Base-by-base conservation (phyloP, 305 asterid species). In the Fraxinus paxiana region DNA sequence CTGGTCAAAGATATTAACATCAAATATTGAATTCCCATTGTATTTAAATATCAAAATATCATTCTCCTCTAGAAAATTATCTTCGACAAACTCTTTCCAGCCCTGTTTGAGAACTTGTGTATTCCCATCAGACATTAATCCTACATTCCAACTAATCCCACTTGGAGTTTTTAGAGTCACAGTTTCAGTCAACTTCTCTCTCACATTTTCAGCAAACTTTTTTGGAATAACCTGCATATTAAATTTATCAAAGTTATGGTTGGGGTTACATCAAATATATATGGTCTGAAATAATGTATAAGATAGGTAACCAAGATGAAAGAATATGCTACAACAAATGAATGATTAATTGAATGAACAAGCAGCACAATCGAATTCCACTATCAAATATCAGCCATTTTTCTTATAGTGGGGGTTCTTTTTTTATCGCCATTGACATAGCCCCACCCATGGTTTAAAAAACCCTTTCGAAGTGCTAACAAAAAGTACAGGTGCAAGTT, bases 161-260 rank as follows among this genome's bases (percentile, higher is more conserved):
- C 88, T 83, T 0, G 88, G 92, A 41, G 88, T 84, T 84, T 43
- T 82, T 72, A 88, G 84, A 12, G 76, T 48, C n/a, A 87, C 82
- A 1, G 75, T 65, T 71, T 75, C 86, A 5, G 46, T 72, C 41
- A 89, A 70, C 74, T 87, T 89, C 48, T 79, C 84, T 37, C 84
- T 76, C 15, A 86, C 77, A 63, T 82, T 80, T 37, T 85, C 73
- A 31, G 61, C 85, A 77, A 87, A 87, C 30, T 84, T 87, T 54
- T 78, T 35, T 0, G 92, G 89, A 26, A 89, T 71, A 63, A 83
- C 85, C 88, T 87, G 85, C 83, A 80, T 48, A 2, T 76, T 59
- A 20, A 59, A 48, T 67, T 48, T 59, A 74, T 17, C 73, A 17
- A 43, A 75, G 73, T 28, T 24, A 63, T 24, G 67, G 28, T 18